phyloP scores from a whole-genome alignment of 164 flowering plant genomes.

The Cinnamomum micranthum region DNA sequence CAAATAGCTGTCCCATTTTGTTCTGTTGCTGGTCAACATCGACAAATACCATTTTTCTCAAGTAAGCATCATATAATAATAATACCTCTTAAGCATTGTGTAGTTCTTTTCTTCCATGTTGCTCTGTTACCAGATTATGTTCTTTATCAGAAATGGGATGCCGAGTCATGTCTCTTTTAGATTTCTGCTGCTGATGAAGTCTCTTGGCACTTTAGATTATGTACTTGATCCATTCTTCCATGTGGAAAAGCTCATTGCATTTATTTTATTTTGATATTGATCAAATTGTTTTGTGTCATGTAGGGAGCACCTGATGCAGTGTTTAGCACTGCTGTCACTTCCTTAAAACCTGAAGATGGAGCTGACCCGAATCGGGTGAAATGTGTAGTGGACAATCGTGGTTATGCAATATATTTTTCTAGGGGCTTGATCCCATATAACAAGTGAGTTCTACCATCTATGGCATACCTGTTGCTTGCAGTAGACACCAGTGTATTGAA shows the following conservation, averaged over 20 bases:
- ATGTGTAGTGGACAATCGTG: conserved; percentile 81
- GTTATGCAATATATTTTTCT: conserved; percentile 94
- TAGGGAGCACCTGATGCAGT: conserved; percentile 96
- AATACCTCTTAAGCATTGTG: neutral
- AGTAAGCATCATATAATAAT: neutral
- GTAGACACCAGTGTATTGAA: neutral
- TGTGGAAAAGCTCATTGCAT: neutral
- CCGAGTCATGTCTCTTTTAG: neutral
- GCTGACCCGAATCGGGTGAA: conserved; percentile 89
- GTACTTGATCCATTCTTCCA: neutral
- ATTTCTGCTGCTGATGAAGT: neutral
- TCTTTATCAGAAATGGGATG: neutral
- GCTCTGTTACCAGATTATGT: neutral
- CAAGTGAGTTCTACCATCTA: conserved; percentile 46
- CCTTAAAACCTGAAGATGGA: conserved; percentile 84
- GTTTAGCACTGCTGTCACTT: conserved; percentile 96
- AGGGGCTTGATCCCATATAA: conserved; percentile 89
- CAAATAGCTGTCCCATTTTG: neutral
- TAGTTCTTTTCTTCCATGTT: neutral
- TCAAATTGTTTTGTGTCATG: conserved; percentile 11
- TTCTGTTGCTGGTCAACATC: neutral
- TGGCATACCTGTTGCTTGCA: conserved; percentile 1
- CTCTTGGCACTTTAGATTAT: neutral
- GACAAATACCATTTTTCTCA: neutral
- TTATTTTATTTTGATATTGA: neutral